Conservation (phyloP, 1,284 basidiomycete genomes). For the Heterobasidion occidentale region DNA sequence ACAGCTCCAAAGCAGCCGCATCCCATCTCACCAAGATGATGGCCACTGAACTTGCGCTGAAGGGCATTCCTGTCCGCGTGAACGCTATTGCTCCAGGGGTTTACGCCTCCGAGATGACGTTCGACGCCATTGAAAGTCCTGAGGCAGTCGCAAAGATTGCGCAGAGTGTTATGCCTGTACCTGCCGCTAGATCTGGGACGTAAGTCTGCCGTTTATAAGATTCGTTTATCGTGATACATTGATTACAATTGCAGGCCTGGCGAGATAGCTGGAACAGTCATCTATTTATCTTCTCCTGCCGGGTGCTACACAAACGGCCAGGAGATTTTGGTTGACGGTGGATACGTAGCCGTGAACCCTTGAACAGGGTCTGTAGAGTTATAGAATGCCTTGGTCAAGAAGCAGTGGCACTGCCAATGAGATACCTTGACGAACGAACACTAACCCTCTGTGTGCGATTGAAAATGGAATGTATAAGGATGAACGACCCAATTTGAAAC, state of each 20-base stretch:
- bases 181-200: conserved; percentile 57
- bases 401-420: too few relatives aligned
- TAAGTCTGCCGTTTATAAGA: conserved; percentile 29
- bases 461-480: too few relatives aligned
- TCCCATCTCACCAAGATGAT: conserved; percentile 70
- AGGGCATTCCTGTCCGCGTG: conserved; percentile 60
- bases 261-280: conserved; percentile 68
- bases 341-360: conserved; percentile 68
- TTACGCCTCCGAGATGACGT: conserved; percentile 72
- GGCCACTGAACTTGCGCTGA: conserved; percentile 65
- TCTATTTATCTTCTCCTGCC: conserved; percentile 65
- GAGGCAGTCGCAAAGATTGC: conserved; percentile 47
- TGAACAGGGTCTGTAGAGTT: conserved; percentile 16
- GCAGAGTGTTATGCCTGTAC: conserved; percentile 49
- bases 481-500: too few relatives aligned
- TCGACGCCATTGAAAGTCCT: conserved; percentile 32
- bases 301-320: conserved; percentile 70
- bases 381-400: neutral
- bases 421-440: too few relatives aligned
- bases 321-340: conserved; percentile 68
- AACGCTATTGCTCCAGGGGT: conserved; percentile 69
- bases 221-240: neutral
- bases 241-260: conserved; percentile 34
- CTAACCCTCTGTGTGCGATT: neutral
- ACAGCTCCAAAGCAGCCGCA: conserved; percentile 70